A percentile compares a stretch with the other conserved stretches of the same genome.
These are phyloP conservation scores for Jimgerdemannia flammicorona DNA, from an alignment of 192 early-diverging fungal species.

Conservation along the genomic window DNA sequence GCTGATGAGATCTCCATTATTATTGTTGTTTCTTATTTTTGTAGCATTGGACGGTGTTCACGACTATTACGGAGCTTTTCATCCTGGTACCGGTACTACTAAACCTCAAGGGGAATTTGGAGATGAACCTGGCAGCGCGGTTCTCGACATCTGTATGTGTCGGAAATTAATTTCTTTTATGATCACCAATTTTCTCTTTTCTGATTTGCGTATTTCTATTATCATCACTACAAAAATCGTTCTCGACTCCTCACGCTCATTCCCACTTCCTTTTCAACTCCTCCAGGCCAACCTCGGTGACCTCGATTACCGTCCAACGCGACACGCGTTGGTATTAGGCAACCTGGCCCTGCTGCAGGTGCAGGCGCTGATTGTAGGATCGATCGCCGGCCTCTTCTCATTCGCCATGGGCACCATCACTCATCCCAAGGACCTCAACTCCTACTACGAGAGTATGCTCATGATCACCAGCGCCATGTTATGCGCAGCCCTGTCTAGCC, in stretches of 20 bases:
- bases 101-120: conserved; percentile 89
- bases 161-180: conserved; percentile 9
- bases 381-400: conserved; percentile 67
- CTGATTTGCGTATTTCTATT: conserved; percentile 17
- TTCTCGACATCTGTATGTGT: conserved; percentile 64
- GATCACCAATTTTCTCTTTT: conserved; percentile 25
- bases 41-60: conserved; percentile 69
- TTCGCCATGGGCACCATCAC: conserved; percentile 52
- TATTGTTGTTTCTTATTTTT: background rate
- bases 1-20: background rate
- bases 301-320: conserved; percentile 46
- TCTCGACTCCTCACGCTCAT: background rate
- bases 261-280: background rate
- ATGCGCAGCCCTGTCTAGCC: conserved; percentile 63
- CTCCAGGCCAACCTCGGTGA: conserved; percentile 60
- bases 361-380: conserved; percentile 67
- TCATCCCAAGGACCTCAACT: conserved; percentile 38
- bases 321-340: conserved; percentile 58
- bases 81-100: conserved; percentile 83
- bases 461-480: conserved; percentile 65
- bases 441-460: conserved; percentile 43
- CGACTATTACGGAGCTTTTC: conserved; percentile 66
- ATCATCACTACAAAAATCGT: background rate
- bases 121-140: conserved; percentile 87
- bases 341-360: conserved; percentile 75